Evolutionary conservation across 2,329 filamentous ascomycete species (phyloP).

Genomic region (Penicillium hesseltinei): DNA sequence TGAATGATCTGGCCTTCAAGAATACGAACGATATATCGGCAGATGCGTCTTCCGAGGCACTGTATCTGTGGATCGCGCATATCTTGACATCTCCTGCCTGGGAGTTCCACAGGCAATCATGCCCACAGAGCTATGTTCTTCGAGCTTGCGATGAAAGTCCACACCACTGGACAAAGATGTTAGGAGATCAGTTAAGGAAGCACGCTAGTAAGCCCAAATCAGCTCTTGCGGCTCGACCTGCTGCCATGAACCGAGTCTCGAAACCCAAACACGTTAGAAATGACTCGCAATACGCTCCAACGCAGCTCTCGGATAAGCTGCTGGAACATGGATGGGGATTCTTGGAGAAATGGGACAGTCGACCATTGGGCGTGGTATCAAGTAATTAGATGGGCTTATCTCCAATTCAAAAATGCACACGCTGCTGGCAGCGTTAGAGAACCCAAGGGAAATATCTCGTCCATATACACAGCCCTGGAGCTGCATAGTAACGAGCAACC

Average conservation of each 20-base stretch:
- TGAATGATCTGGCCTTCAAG: conserved; percentile 34
- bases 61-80: conserved; percentile 52
- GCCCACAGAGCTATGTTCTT: conserved; percentile 35
- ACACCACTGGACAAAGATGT: conserved; percentile 33
- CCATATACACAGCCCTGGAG: not conserved
- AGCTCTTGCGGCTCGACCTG: not conserved
- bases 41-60: conserved; percentile 42
- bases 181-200: conserved; percentile 22
- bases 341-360: conserved; percentile 31
- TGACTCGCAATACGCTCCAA: not conserved
- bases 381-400: conserved; percentile 11
- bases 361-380: conserved; percentile 34
- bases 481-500: not conserved
- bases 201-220: conserved; percentile 2
- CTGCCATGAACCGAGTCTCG: not conserved
- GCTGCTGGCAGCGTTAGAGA: conserved; percentile 23
- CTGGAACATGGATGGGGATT: conserved; percentile 31
- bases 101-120: conserved; percentile 28
- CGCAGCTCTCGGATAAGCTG: conserved; percentile 23
- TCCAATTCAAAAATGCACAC: conserved; percentile 5
- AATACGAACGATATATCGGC: conserved; percentile 17
- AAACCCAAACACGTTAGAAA: conserved; percentile 2
- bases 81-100: conserved; percentile 44
- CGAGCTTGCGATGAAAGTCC: conserved; percentile 33
- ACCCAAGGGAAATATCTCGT: not conserved